Percentiles rank a stretch among this genome's conserved stretches.
These are phyloP conservation scores for Apiospora rasikravindrae DNA, from an alignment of 2,329 filamentous ascomycete species.

Conservation along the genomic window DNA sequence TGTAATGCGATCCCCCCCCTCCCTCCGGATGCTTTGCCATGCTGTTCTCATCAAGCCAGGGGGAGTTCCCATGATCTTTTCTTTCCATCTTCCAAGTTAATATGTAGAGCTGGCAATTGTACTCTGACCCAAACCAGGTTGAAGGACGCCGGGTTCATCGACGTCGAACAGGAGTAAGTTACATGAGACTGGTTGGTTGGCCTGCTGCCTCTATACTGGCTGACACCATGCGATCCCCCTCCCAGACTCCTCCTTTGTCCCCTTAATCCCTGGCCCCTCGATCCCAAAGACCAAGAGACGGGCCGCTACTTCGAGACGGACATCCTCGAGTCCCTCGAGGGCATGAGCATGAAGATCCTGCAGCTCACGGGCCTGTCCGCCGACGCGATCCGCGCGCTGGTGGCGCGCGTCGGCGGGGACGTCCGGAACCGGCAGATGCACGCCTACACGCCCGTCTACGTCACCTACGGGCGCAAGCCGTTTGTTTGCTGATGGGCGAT, in stretches of 20 bases:
- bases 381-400: background rate
- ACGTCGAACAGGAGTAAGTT: background rate
- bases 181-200: background rate
- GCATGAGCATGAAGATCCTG: background rate
- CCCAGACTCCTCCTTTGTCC: background rate
- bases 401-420: background rate
- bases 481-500: background rate
- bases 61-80: background rate
- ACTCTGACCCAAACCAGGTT: background rate
- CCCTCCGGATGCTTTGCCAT: background rate
- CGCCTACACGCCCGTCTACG: background rate
- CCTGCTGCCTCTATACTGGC: too few relatives aligned
- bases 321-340: background rate
- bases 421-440: background rate
- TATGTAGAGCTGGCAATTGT: too few relatives aligned
- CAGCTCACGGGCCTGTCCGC: background rate
- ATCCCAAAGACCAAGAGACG: background rate
- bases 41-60: too few relatives aligned
- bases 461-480: background rate
- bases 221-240: background rate
- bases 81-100: background rate
- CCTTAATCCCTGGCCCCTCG: background rate
- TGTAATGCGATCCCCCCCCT: too few relatives aligned
- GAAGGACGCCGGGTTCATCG: background rate
- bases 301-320: background rate